These are phyloP conservation scores for Leccinum longicurvipes DNA, from an alignment of 768 basidiomycete species.

Conservation along the genomic window DNA sequence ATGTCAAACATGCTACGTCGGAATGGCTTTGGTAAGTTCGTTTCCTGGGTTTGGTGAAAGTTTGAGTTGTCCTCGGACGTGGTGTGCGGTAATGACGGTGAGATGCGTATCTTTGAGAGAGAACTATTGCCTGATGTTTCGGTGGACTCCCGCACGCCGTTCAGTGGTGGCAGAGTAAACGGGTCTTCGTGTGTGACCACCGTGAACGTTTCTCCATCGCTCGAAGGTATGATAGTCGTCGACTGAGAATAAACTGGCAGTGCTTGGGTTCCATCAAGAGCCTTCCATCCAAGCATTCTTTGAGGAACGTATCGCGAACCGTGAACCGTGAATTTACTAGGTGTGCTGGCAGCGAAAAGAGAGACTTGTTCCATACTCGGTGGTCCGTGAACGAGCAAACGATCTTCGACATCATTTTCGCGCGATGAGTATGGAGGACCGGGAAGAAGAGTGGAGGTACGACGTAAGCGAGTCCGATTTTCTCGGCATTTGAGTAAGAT, in stretches of 20 bases:
- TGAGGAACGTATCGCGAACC: slow-evolving; percentile 24
- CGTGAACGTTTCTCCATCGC: slow-evolving; percentile 23
- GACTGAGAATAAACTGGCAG: not conserved
- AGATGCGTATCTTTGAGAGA: slow-evolving; percentile 3
- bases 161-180: slow-evolving; percentile 11
- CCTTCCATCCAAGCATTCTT: slow-evolving; percentile 9
- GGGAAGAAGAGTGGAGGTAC: slow-evolving; percentile 18
- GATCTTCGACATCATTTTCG: slow-evolving; percentile 17
- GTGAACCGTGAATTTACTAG: slow-evolving; percentile 30
- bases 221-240: slow-evolving; percentile 18
- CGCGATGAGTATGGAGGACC: slow-evolving; percentile 27
- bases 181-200: slow-evolving; percentile 25
- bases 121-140: not conserved
- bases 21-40: slow-evolving; percentile 11
- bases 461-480: slow-evolving; percentile 1
- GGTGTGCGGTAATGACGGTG: not conserved
- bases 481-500: slow-evolving; percentile 14
- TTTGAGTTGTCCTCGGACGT: not conserved
- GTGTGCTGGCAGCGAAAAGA: slow-evolving; percentile 22
- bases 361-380: slow-evolving; percentile 30
- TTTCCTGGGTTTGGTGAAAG: not conserved
- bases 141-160: not conserved
- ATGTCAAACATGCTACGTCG: slow-evolving; percentile 24
- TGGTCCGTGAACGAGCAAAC: slow-evolving; percentile 8
- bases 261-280: not conserved